Evolutionary conservation across 805 yeast species (phyloP), one percentile per base, ranked within the genome.

Genomic region (Brettanomyces bruxellensis): DNA sequence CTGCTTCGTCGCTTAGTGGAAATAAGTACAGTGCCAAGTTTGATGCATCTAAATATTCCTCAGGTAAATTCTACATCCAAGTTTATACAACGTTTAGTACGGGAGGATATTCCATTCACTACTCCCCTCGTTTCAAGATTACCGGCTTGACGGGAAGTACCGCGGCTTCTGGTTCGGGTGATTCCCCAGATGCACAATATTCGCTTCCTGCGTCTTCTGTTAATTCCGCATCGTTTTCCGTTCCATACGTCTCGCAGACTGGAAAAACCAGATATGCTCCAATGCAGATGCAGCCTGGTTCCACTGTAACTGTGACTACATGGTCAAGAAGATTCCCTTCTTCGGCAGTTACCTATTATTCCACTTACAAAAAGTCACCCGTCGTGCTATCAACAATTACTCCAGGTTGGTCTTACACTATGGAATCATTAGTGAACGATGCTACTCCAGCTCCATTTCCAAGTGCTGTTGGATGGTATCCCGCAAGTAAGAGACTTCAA

Each of bases 221-320:
- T 53, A 62, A 68, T 32, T 65, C 79, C 0, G 64, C 61, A 11
- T 81, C 88, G 3, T 83, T 83, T 61, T 60, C 81, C 3, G 67
- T 89, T 5, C 75, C 95, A 2, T 91, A 90, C 66, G 75, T 86
- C 3, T 51, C 55, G 55, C 98, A 91, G 67, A 83, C 93, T 0
- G 96, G 96, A 30, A 64, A 55, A 22, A 78, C 86, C 8, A 76
- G 90, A 55, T 86, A 67, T 63, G 97, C 98, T 1, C 96, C 97
- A 45, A 87, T 89, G 96, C 97, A 90, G 67, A 61, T 71, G 49
- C 96, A 88, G 65, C 97, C 99, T 5, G 86, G 83, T 3, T 58
- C 84, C 1, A 67, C 66, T 8, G 76, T 88, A 25, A 85, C 95
- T 0, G 76, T 70, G 36, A 72, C 83, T 8, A 65, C 81, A 3